Evolutionary conservation across 768 basidiomycete genomes (phyloP), one percentile per base, ranked within the genome.

Genomic region (Dendrothele bispora): DNA sequence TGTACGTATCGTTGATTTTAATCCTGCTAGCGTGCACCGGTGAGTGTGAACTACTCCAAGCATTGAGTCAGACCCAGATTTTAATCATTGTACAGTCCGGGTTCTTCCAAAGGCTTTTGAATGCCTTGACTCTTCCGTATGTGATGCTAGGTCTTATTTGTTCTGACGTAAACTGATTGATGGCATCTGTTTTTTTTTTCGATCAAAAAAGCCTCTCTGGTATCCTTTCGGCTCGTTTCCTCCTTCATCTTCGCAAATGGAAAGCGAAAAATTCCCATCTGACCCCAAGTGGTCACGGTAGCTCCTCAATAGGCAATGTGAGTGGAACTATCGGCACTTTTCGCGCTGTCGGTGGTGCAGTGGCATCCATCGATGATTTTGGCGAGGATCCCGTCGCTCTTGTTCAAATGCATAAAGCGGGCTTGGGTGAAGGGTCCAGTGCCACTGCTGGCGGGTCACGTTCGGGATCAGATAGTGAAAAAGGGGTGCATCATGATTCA

Each of bases 61-160:
- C 4, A 22, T 21, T 20, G 28, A 22, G n/a, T n/a, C n/a, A 10
- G 7, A 35, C 32, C 10, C 27, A 30, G 55, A 36, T 20, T 7
- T 25, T n/a, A 17, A 17, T 39, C 25, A 25, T 18, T 12, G 10
- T 35, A 30, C 26, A 65, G 61, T 53, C 57, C 15, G 61, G 62
- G 26, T 62, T 66, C 43, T 49, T 62, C 15, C 64, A 66, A 48
- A 58, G 61, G 29, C 56, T 64, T 12, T 52, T 59, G 3, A 62
- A 61, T 39, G 62, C 61, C 1, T 53, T 61, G 18, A 61, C 59
- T 1, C 48, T 61, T 18, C 62, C 61, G 62, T 64, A 39, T 46
- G 60, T 43, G 21, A 24, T n/a, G 25, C 39, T 10, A 21, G 15
- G 24, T 8, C 12, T 18, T n/a, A 17, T 29, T 5, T 4, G 20